Percentiles rank a stretch among this genome's conserved stretches.
Conservation (phyloP, 75 land plant genomes). For the Ceratopteris richardii region DNA sequence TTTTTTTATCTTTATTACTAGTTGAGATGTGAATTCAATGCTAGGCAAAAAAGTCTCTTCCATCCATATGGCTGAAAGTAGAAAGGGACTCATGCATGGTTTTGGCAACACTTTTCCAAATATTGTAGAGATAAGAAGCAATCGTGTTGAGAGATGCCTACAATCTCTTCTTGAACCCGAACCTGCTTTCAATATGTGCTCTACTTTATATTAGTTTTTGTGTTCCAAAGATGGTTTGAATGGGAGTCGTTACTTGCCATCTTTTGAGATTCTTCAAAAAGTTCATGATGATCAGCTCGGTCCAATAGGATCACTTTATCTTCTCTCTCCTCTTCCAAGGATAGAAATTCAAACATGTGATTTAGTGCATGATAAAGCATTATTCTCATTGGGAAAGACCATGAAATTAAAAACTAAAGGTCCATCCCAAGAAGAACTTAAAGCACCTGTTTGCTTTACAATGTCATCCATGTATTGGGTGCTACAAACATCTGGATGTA, state of each 20-base stretch:
- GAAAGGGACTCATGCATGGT: slow-evolving; percentile 69
- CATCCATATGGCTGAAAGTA: slow-evolving; percentile 69
- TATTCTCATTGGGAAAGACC: no score
- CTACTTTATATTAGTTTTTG: slow-evolving; percentile 53
- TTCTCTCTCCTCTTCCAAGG: slow-evolving; percentile 16
- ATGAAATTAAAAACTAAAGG: no score
- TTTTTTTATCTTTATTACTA: slow-evolving; percentile 65
- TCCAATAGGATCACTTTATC: neutral
- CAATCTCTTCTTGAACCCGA: slow-evolving; percentile 51
- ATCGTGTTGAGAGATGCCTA: slow-evolving; percentile 75
- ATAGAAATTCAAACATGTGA: slow-evolving; percentile 3
- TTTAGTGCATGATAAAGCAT: neutral
- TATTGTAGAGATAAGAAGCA: slow-evolving; percentile 71
- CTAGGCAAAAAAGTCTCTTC: slow-evolving; percentile 45
- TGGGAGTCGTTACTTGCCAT: neutral
- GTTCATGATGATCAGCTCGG: neutral
- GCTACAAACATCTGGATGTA: slow-evolving; percentile 55
- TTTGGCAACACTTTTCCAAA: slow-evolving; percentile 86
- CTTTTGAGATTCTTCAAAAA: neutral
- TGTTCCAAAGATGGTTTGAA: slow-evolving; percentile 25
- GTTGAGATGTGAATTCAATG: slow-evolving; percentile 31
- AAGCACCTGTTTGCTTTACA: slow-evolving; percentile 65
- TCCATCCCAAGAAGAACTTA: slow-evolving; percentile 46
- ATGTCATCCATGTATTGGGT: slow-evolving; percentile 79
- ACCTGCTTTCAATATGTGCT: slow-evolving; percentile 33